Evolutionary conservation across 1,284 basidiomycete species (phyloP), one percentile per base, ranked within the genome.

Genomic region (Ustilago lituana): DNA sequence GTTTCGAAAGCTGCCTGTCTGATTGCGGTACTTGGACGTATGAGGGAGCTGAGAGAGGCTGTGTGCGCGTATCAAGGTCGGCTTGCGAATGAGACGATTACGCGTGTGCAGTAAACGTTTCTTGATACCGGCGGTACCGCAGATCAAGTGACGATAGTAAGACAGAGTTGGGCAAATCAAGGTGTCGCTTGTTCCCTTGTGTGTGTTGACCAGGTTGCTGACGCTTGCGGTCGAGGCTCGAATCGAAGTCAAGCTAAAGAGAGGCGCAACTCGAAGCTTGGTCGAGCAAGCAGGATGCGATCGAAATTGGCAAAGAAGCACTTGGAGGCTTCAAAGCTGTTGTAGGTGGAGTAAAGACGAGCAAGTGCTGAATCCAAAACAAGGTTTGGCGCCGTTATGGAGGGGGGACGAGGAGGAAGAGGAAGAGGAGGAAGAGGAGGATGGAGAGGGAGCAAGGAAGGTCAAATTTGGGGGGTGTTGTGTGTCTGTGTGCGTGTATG

Each of bases 191-290:
- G n/a, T n/a, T n/a, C n/a, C n/a, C n/a, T n/a, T n/a, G 5, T 27
- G 20, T 12, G 32, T 10, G 17, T 48, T 27, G 32, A 56, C 31
- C 23, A 33, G 22, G 38, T 33, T 47, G 10, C 14, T 33, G 29
- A 35, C 38, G 26, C 38, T 32, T 44, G 33, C 38, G 44, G 47
- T 59, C 57, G 49, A 59, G 39, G 38, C 14, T 31, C 49, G 44
- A 47, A 26, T 6, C 12, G 45, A 45, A 22, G 44, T 20, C 14
- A 29, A 24, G 45, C 32, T 36, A 33, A 17, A 44, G 44, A 24
- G 11, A 40, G 49, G 24, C 24, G 38, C 40, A 41, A 44, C 39
- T 35, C 35, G 29, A 32, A 33, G n/a, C 17, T 37, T 29, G 27
- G 48, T 23, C 44, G 32, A 59, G 44, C 38, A 36, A 38, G 20